These are phyloP conservation scores for Fusarium sacchari DNA, from an alignment of 2,329 filamentous ascomycete genomes.

Conservation along the genomic window DNA sequence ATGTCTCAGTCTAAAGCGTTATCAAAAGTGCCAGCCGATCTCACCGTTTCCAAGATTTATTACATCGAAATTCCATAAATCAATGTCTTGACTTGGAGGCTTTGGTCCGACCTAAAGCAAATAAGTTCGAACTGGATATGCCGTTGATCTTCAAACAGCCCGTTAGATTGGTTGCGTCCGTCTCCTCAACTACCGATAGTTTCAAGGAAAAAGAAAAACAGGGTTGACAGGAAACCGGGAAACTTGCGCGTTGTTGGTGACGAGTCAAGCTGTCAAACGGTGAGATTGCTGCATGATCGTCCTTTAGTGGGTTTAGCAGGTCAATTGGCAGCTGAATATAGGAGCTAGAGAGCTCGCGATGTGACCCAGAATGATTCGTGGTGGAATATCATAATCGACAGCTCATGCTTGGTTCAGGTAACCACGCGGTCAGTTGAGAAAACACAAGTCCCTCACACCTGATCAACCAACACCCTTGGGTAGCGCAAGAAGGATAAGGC, in stretches of 20 bases:
- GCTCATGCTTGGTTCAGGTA: constrained; percentile 4
- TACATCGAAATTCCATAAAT: background rate
- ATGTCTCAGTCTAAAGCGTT: background rate
- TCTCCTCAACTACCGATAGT: constrained; percentile 17
- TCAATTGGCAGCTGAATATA: constrained; percentile 15
- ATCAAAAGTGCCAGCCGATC: background rate
- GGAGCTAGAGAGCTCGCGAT: constrained; percentile 18
- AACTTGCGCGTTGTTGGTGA: constrained; percentile 6
- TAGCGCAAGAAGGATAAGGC: background rate
- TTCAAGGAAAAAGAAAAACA: constrained; percentile 9
- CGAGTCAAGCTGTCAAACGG: constrained; percentile 34
- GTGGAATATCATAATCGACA: constrained; percentile 21
- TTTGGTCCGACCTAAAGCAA: background rate
- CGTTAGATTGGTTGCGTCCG: background rate
- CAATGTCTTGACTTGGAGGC: background rate
- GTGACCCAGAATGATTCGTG: constrained; percentile 15
- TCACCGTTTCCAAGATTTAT: background rate
- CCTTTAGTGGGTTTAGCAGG: constrained; percentile 7
- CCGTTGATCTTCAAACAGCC: background rate
- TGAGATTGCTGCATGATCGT: constrained; percentile 20
- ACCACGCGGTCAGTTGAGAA: background rate
- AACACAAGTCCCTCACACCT: background rate
- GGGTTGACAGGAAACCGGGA: constrained; percentile 19
- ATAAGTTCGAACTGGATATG: background rate
- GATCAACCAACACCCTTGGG: background rate